These are phyloP conservation scores for Setaria italica DNA, from an alignment of 202 grass and related monocot species.

Conservation along the genomic window DNA sequence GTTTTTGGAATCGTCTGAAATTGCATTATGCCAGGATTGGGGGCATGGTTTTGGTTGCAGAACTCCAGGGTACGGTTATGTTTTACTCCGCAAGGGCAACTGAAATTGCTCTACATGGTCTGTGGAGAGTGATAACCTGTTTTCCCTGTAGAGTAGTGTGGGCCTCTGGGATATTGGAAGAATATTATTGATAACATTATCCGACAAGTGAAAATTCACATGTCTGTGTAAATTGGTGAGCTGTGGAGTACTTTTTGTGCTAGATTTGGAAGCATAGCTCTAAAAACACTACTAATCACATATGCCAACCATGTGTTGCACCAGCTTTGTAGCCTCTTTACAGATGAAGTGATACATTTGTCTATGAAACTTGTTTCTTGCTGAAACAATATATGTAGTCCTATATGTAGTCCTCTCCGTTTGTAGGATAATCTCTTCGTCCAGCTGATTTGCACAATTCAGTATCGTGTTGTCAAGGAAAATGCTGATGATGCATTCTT, in stretches of 20 bases:
- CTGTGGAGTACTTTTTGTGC: no score
- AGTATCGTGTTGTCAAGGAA: constrained; percentile 87
- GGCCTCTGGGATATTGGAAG: not conserved
- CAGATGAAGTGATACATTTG: not conserved
- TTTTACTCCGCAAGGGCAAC: not conserved
- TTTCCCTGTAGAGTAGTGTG: not conserved
- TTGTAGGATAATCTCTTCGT: constrained; percentile 95
- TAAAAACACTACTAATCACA: not conserved
- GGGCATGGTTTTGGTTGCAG: not conserved
- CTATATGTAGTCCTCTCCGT: not conserved
- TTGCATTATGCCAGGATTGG: not conserved
- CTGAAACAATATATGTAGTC: not conserved
- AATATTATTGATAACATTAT: not conserved
- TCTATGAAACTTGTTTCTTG: not conserved
- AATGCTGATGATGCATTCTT: constrained; percentile 94
- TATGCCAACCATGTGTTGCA: not conserved
- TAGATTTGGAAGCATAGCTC: no score
- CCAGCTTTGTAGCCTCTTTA: not conserved
- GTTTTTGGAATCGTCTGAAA: not conserved
- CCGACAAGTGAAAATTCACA: no score
- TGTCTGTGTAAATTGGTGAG: no score
- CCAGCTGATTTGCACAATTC: constrained; percentile 91
- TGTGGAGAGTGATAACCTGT: not conserved
- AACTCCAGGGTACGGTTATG: not conserved
- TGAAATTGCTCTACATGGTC: not conserved